Evolutionary conservation across 192 early-diverging fungal species (phyloP).

Genomic region (Pilaira anomala): DNA sequence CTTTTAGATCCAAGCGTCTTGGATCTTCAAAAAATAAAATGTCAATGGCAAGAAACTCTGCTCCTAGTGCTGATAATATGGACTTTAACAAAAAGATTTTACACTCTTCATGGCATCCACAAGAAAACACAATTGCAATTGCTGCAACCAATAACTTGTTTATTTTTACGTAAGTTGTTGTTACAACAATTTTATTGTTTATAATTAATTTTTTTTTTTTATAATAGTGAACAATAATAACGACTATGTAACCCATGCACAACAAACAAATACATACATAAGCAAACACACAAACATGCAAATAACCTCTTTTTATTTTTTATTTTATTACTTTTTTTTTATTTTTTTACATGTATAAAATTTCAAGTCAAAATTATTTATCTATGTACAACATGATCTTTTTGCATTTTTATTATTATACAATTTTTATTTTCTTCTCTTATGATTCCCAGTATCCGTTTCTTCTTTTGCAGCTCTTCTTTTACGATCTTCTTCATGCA

Average conservation of each 20-base stretch:
- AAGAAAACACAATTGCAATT: slow-evolving; percentile 86
- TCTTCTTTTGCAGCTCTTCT: slow-evolving; percentile 22
- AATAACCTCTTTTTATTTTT: no score
- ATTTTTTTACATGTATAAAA: no score
- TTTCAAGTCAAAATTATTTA: no score
- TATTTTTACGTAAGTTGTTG: slow-evolving; percentile 57
- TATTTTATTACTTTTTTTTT: no score
- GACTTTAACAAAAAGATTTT: slow-evolving; percentile 90
- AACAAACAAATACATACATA: no score
- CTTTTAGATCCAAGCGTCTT: slow-evolving; percentile 87
- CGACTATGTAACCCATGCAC: no score
- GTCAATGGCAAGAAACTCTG: slow-evolving; percentile 42
- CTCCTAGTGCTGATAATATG: slow-evolving; percentile 60
- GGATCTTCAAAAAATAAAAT: slow-evolving; percentile 74
- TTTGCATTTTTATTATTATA: no score
- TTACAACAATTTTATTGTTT: neutral
- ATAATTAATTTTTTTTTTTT: neutral
- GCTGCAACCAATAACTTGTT: slow-evolving; percentile 95
- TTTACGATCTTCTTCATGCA: slow-evolving; percentile 32
- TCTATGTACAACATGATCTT: no score
- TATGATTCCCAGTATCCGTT: neutral
- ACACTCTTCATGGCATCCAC: slow-evolving; percentile 92
- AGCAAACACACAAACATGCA: no score
- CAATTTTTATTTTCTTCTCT: neutral
- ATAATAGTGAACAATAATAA: slow-evolving; percentile 6